phyloP scores from a whole-genome alignment of 129 eudicot genomes.

The Chrysanthemum lavandulifolium region DNA sequence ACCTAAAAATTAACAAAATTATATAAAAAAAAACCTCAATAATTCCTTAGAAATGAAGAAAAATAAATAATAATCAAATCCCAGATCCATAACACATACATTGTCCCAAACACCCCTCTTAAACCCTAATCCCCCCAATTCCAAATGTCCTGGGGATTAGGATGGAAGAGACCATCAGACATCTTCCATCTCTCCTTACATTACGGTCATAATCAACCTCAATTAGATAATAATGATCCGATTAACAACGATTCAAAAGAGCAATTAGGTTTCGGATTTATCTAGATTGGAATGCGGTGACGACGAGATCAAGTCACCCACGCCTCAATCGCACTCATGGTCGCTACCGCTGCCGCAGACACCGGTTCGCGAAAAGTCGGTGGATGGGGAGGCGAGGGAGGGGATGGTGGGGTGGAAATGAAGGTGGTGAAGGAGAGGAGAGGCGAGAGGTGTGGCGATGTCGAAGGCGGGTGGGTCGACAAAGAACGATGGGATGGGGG shows the following conservation, averaged over 20 bases:
- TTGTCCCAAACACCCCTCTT: no score
- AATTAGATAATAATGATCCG: no score
- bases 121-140: no score
- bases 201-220: slow-evolving; percentile 69
- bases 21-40: no score
- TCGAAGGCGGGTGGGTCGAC: slow-evolving; percentile 69
- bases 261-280: slow-evolving; percentile 65
- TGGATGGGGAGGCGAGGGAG: slow-evolving; percentile 26
- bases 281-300: slow-evolving; percentile 94
- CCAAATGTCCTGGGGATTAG: slow-evolving; percentile 99
- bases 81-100: no score
- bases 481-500: slow-evolving; percentile 87
- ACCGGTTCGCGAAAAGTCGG: slow-evolving; percentile 53
- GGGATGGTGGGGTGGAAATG: slow-evolving; percentile 62
- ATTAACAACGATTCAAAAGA: neutral
- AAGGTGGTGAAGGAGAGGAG: slow-evolving; percentile 86
- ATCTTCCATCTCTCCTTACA: slow-evolving; percentile 67
- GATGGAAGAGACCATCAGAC: slow-evolving; percentile 92
- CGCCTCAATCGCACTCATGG: slow-evolving; percentile 89
- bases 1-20: no score
- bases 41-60: no score
- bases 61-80: no score
- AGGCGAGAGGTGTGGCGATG: slow-evolving; percentile 63
- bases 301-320: slow-evolving; percentile 95
- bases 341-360: slow-evolving; percentile 92